Base-by-base conservation (phyloP, 768 basidiomycete genomes). In the Suillus variegatus region DNA sequence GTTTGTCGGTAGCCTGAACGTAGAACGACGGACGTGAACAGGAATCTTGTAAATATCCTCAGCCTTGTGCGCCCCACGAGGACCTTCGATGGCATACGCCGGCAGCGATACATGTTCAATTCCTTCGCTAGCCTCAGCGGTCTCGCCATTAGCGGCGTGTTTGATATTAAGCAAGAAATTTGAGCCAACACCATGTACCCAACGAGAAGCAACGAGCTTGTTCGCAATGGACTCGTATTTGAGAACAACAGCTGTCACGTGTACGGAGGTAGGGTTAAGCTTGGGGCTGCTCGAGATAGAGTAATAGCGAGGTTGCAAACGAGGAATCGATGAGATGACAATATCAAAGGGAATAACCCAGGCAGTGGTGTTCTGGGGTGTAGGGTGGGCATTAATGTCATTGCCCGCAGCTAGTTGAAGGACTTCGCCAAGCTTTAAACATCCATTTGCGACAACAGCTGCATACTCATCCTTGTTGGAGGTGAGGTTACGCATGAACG, bases 271-370 rank as follows among this genome's bases (percentile, higher is more conserved):
- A n/a, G 96, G 87, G 76, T 94, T 76, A 12, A 98, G 81, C 77
- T 99, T 99, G 51, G 97, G 95, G 67, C 93, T 95, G 22, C 96
- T 98, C 10, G 97, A 98, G 77, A 99, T 99, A 41, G 97, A 99
- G 79, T 97, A 99, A 82, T 93, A 99, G 64, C 97, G 91, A 41
- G 97, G 95, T 76, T 99, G 97, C 22, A 99, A 86, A 68, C 97
- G 94, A 46, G 94, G 88, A 65, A 97, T 90, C 60, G 92, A 89
- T 8, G 96, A 98, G 62, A 99, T 89, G 69, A 99, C 90, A 76
- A 96, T 91, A 75, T 99, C 97, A 77, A 99, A 97, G 58, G 97
- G 97, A 70, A 99, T 97, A 12, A 84, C 70, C 97, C 97, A 99
- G 25, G 84, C 73, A 0, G 93, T 91, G 62, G 92, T 93, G 75